Conservation (phyloP, 169 alveolate genomes). For the Cryptosporidium andersoni region DNA sequence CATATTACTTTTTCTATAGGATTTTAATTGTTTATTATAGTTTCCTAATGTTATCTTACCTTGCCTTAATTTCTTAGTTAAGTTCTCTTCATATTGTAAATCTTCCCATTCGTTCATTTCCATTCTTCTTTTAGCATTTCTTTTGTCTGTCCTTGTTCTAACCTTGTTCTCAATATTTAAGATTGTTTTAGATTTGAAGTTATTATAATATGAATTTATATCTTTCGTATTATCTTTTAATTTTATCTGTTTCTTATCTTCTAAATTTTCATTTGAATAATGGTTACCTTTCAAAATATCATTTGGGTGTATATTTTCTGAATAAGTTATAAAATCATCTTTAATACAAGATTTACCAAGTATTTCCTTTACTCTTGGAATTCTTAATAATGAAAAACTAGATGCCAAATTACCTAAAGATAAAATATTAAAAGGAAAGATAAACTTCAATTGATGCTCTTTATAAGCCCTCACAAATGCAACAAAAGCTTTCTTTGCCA, state of each 20-base stretch:
- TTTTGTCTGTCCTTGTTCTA: slow-evolving; percentile 79
- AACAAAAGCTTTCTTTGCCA: slow-evolving; percentile 90
- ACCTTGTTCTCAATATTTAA: slow-evolving; percentile 41
- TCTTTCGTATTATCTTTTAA: slow-evolving; percentile 69
- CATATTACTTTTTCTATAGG: slow-evolving; percentile 3
- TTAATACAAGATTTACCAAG: slow-evolving; percentile 81
- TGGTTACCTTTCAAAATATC: slow-evolving; percentile 70
- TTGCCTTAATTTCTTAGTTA: slow-evolving; percentile 84
- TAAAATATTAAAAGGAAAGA: slow-evolving; percentile 83
- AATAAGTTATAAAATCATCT: slow-evolving; percentile 79
- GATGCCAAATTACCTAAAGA: slow-evolving; percentile 90
- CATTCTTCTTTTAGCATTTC: slow-evolving; percentile 75
- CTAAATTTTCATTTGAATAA: slow-evolving; percentile 78
- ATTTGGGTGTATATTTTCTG: slow-evolving; percentile 50
- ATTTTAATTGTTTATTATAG: slow-evolving; percentile 18
- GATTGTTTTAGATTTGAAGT: slow-evolving; percentile 22
- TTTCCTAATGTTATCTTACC: slow-evolving; percentile 80
- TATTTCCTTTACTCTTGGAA: slow-evolving; percentile 93
- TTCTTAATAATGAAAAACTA: slow-evolving; percentile 84
- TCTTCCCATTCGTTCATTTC: slow-evolving; percentile 83
- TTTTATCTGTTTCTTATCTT: slow-evolving; percentile 70
- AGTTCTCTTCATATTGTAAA: slow-evolving; percentile 81
- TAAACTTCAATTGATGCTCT: slow-evolving; percentile 87
- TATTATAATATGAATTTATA: slow-evolving; percentile 73
- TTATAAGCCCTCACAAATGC: slow-evolving; percentile 90